Evolutionary conservation across 768 basidiomycete species (phyloP).

Genomic region (Leccinum olivaceopallidum): DNA sequence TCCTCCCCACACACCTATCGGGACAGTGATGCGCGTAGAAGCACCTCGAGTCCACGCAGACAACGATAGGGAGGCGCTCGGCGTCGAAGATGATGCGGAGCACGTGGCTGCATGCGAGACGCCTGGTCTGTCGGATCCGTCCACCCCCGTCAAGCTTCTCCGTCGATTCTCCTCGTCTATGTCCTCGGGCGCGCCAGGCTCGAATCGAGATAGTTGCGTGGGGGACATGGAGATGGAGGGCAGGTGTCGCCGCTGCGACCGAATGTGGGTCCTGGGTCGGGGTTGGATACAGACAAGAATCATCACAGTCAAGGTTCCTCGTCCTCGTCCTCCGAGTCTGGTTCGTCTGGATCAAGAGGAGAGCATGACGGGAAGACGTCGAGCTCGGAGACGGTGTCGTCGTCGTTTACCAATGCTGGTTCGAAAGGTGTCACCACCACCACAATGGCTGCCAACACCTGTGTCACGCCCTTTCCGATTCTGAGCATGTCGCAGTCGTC

Average conservation of each 20-base stretch:
- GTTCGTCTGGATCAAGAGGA: neutral
- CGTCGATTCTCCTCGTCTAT: conserved; percentile 11
- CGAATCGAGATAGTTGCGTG: neutral
- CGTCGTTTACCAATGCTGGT: neutral
- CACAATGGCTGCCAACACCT: neutral
- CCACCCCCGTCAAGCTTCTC: conserved; percentile 19
- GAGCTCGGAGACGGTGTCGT: neutral
- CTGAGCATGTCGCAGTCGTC: conserved; percentile 15
- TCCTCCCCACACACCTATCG: conserved; percentile 28
- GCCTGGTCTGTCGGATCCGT: conserved; percentile 15
- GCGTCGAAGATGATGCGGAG: too few relatives aligned
- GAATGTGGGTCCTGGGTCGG: conserved; percentile 2
- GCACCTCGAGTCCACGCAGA: conserved; percentile 14
- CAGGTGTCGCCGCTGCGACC: neutral
- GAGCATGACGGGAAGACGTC: neutral
- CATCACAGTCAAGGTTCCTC: neutral
- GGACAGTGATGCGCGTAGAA: conserved; percentile 10
- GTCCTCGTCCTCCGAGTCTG: neutral
- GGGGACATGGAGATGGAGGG: too few relatives aligned
- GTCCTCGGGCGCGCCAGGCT: neutral
- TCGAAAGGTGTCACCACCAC: neutral
- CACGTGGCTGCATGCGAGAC: neutral
- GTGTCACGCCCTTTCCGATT: conserved; percentile 24
- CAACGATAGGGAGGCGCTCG: conserved; percentile 5
- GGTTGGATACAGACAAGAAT: conserved; percentile 6